Percentiles rank a stretch among this genome's conserved stretches.
Evolutionary conservation across 148 eudicot species (phyloP).

Genomic region (Rhododendron simsii): DNA sequence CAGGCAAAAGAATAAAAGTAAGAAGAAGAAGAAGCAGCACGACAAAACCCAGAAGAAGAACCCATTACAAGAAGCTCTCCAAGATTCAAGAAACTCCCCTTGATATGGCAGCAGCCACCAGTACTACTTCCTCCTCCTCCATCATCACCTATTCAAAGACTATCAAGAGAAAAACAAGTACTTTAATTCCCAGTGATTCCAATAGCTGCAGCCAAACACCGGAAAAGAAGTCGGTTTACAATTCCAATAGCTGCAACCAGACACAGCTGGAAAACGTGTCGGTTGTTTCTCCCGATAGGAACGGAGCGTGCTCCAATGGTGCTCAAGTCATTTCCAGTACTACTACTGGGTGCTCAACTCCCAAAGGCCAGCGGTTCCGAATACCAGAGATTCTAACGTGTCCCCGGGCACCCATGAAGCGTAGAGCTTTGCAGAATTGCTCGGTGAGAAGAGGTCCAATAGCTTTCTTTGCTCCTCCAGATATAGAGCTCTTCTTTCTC

Average conservation of each 20-base stretch:
- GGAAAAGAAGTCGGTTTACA: background rate
- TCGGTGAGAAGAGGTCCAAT: slow-evolving; percentile 11
- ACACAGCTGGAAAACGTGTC: background rate
- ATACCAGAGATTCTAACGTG: slow-evolving; percentile 20
- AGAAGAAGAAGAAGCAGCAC: slow-evolving; percentile 8
- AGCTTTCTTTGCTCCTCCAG: slow-evolving; percentile 25
- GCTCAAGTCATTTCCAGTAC: background rate
- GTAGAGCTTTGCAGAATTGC: slow-evolving; percentile 8
- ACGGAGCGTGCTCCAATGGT: background rate
- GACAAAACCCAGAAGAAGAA: slow-evolving; percentile 11
- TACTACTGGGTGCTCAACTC: slow-evolving; percentile 21
- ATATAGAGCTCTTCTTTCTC: slow-evolving; percentile 26
- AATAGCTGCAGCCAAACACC: background rate
- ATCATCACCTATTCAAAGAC: background rate
- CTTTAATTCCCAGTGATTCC: background rate
- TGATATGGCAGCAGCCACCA: background rate
- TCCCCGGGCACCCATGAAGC: slow-evolving; percentile 22
- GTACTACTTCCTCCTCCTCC: background rate
- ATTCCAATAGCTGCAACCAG: background rate
- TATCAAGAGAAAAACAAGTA: background rate
- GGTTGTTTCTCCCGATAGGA: background rate
- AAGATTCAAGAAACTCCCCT: background rate
- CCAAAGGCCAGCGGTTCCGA: slow-evolving; percentile 12
- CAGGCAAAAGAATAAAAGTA: slow-evolving; percentile 1
- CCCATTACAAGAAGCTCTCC: slow-evolving; percentile 6